Evolutionary conservation across 306 rosid species (phyloP).

Genomic region (Coriaria nepalensis): DNA sequence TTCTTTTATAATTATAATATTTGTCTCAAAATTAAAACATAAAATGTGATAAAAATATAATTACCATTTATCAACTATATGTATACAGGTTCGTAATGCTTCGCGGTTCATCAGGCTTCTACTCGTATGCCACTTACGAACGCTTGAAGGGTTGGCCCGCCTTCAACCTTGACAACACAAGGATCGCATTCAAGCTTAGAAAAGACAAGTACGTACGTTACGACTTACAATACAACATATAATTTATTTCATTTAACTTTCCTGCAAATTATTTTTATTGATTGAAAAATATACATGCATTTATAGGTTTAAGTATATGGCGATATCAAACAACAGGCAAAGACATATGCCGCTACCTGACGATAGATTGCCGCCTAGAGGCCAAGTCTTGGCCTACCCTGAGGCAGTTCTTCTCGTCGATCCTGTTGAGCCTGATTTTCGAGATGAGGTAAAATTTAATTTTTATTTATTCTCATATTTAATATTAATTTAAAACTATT

Average conservation of each 20-base stretch:
- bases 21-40: too few relatives aligned
- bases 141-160: constrained; percentile 79
- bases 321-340: constrained; percentile 26
- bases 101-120: constrained; percentile 75
- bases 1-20: too few relatives aligned
- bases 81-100: too few relatives aligned
- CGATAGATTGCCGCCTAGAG: constrained; percentile 22
- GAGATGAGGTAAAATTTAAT: constrained; percentile 25
- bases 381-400: constrained; percentile 27
- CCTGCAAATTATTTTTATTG: too few relatives aligned
- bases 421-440: constrained; percentile 20
- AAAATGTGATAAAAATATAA: too few relatives aligned
- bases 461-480: neutral
- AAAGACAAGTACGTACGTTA: constrained; percentile 56
- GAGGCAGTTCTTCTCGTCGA: constrained; percentile 31
- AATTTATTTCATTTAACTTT: too few relatives aligned
- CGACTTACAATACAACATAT: too few relatives aligned
- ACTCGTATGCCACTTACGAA: constrained; percentile 77
- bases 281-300: too few relatives aligned
- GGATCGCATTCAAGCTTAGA: constrained; percentile 78
- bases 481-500: too few relatives aligned
- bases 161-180: constrained; percentile 59
- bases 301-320: constrained; percentile 38
- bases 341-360: constrained; percentile 39
- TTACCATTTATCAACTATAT: too few relatives aligned